Base-by-base conservation (phyloP, 768 basidiomycete species). In the Polyporus arcularius region DNA sequence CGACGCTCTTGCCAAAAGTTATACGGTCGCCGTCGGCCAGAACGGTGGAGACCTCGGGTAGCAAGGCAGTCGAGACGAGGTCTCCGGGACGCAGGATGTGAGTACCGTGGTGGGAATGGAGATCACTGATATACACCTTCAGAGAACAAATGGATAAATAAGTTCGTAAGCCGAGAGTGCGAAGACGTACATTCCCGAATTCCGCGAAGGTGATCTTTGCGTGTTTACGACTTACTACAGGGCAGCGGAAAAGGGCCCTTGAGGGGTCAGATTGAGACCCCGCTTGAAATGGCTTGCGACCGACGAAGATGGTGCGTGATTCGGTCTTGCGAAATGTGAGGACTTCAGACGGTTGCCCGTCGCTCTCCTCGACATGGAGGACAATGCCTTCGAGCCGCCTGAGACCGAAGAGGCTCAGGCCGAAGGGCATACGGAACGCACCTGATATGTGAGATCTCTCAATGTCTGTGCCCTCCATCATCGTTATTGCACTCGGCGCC, bases 1-100 rank as follows among this genome's bases (percentile, higher is more conserved):
- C 87, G 1, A 93, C 90, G 5, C 80, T 75, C 74, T 92, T 92
- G 65, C 90, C 90, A 67, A 93, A 90, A 2, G 89, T 92, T 59
- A 93, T 66, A 35, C 83, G 71, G 68, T 92, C 90, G 60, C 88
- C 89, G 67, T 90, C 84, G 43, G 77, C 68, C 49, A 93, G 83
- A 41, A 78, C 68, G 35, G 79, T 81, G 31, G 87, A 82, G 7
- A 79, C 76, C 65, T 88, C 85, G 14, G 87, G 77, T 47, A 75
- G 74, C 21, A 92, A 74, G 60, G 70, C 76, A 67, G 70, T 83
- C 1, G 84, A 76, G 10, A 76, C 65, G 1, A 73, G 61, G 51
- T 89, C 86, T 35, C 79, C 81, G 40, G 76, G 72, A 64, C 82
- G 83, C 61, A 80, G 77, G 55, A 92, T 70, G 64, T 89, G 83